phyloP scores from a whole-genome alignment of 352 stramenopile species.

The Globisporangium takayamanum region DNA sequence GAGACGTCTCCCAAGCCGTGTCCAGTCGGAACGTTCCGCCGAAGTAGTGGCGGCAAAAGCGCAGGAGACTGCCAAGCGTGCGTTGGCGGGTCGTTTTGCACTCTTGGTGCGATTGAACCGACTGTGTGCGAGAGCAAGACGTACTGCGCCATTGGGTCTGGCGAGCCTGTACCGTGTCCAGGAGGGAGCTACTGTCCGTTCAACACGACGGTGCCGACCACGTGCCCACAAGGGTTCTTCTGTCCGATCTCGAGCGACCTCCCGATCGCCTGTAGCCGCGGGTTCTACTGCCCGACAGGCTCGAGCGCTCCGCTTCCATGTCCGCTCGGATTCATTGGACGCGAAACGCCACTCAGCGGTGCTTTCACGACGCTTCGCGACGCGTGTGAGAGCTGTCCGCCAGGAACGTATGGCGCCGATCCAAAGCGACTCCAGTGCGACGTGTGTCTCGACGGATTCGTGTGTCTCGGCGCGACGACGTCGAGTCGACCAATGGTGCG shows the following conservation, averaged over 20 bases:
- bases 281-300: slow-evolving; percentile 68
- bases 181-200: slow-evolving; percentile 66
- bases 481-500: slow-evolving; percentile 45
- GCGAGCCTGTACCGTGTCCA: slow-evolving; percentile 46
- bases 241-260: slow-evolving; percentile 38
- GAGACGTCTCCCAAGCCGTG: slow-evolving; percentile 31
- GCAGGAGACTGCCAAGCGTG: slow-evolving; percentile 44
- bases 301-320: slow-evolving; percentile 57
- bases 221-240: slow-evolving; percentile 71
- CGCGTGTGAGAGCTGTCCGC: slow-evolving; percentile 69
- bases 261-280: slow-evolving; percentile 35
- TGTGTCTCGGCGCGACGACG: slow-evolving; percentile 73
- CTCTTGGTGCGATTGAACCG: slow-evolving; percentile 33
- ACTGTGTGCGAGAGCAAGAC: slow-evolving; percentile 38
- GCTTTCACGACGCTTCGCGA: slow-evolving; percentile 39
- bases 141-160: slow-evolving; percentile 57
- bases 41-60: slow-evolving; percentile 25
- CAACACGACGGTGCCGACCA: slow-evolving; percentile 48
- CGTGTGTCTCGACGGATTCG: slow-evolving; percentile 69
- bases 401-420: slow-evolving; percentile 77
- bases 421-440: slow-evolving; percentile 67
- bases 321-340: slow-evolving; percentile 65
- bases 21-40: slow-evolving; percentile 36
- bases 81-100: slow-evolving; percentile 54
- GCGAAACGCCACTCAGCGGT: slow-evolving; percentile 40